Evolutionary conservation across 768 basidiomycete species (phyloP), one percentile per base, ranked within the genome.

Genomic region (Suillus placidus): DNA sequence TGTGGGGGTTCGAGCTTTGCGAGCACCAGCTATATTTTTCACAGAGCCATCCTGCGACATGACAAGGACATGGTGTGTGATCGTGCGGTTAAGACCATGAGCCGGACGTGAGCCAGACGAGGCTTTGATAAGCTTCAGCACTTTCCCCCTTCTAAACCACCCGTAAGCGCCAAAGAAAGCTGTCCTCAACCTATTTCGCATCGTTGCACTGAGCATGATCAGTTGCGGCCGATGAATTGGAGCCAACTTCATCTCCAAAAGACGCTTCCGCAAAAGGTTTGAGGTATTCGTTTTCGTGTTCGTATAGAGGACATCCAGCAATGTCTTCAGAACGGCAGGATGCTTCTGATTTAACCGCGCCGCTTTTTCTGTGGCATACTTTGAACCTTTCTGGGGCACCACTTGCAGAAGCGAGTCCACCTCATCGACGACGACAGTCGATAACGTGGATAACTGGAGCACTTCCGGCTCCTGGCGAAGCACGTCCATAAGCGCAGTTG

Each of bases 341-440:
- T 92, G 92, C 61, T 76, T 78, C 61, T 75, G 72, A n/a, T 82
- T 71, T 68, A 82, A 83, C 66, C 76, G 80, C 66, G 75, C 74
- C 37, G 78, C 78, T 70, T 80, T 83, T 64, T 74, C 73, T 60
- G 70, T 73, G 60, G 76, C 81, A 38, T 79, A 72, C 72, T 82
- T 71, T 68, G 79, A 52, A 74, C 76, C 75, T 65, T 78, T 81
- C 65, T 72, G 74, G 23, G 88, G 84, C 6, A 83, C 76, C 3
- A 81, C 84, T 65, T 84, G 85, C 62, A 94, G 79, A 47, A 93
- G 78, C 73, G 88, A 89, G 71, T 93, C 92, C 56, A 86, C 88
- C 73, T 93, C 92, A 68, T 93, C 92, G 63, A 93, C 86, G 42
- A 88, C 87, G 56, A 93, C 82, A 2, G 83, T 84, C 16, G 83